These are phyloP conservation scores for Phytophthora vignae DNA, from an alignment of 352 stramenopile genomes.

Conservation along the genomic window DNA sequence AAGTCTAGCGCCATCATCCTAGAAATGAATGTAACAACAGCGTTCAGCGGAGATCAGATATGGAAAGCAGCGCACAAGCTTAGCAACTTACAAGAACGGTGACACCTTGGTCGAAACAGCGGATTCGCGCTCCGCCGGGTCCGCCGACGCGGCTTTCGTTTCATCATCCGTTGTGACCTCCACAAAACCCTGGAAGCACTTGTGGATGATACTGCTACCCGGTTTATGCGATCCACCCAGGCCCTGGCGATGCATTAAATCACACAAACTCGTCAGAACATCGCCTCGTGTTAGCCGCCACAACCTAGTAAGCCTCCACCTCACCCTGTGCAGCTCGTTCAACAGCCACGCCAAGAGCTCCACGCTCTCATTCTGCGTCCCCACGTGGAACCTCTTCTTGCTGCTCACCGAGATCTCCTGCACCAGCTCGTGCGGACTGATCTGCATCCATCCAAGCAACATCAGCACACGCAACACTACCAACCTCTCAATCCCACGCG, in stretches of 20 bases:
- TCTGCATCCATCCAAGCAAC: slow-evolving; percentile 44
- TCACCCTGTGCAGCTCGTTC: slow-evolving; percentile 93
- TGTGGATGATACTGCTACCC: slow-evolving; percentile 94
- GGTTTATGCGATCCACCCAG: slow-evolving; percentile 86
- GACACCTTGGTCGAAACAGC: slow-evolving; percentile 53
- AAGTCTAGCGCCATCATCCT: slow-evolving; percentile 98
- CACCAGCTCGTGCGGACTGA: slow-evolving; percentile 97
- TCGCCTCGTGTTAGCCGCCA: not conserved
- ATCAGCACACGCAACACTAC: slow-evolving; percentile 5
- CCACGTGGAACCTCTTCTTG: slow-evolving; percentile 97
- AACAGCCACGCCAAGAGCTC: slow-evolving; percentile 98
- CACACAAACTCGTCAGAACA: not conserved
- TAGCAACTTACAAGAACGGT: slow-evolving; percentile 69
- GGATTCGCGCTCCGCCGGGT: slow-evolving; percentile 42
- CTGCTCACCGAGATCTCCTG: slow-evolving; percentile 95
- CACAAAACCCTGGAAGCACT: slow-evolving; percentile 96
- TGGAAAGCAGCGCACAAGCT: not conserved
- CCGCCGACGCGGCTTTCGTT: slow-evolving; percentile 42
- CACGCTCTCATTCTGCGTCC: slow-evolving; percentile 93
- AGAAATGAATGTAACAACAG: slow-evolving; percentile 33
- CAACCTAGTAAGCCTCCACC: not conserved
- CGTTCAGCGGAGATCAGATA: slow-evolving; percentile 1
- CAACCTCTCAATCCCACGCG: not conserved
- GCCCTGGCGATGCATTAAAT: slow-evolving; percentile 46
- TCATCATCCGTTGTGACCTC: slow-evolving; percentile 91